A percentile compares a stretch with the other conserved stretches of the same genome.
phyloP scores from a whole-genome alignment of 768 basidiomycete genomes.

The Imleria badia region DNA sequence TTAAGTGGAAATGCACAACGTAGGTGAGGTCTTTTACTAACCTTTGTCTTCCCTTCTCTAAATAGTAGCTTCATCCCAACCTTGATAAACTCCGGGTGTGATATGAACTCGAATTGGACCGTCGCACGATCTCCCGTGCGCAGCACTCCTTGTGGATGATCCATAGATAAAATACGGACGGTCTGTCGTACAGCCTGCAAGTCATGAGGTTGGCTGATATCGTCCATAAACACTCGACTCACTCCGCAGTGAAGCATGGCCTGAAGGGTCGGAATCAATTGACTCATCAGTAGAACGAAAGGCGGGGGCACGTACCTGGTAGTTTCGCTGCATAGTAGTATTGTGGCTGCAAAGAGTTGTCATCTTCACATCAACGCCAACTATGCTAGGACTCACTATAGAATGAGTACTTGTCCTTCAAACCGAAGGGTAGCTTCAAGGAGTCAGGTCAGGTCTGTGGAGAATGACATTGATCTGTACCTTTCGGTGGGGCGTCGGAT shows the following conservation, averaged over 20 bases:
- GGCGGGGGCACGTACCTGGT: constrained; percentile 59
- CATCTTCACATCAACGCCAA: not conserved
- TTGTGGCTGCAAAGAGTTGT: constrained; percentile 60
- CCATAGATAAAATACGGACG: constrained; percentile 86
- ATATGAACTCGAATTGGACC: constrained; percentile 93
- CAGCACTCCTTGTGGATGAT: constrained; percentile 84
- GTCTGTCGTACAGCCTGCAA: constrained; percentile 87
- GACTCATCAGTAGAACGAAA: not conserved
- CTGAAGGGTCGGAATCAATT: constrained; percentile 30
- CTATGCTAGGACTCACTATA: constrained; percentile 63
- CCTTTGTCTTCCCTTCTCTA: constrained; percentile 95
- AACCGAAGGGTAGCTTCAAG: constrained; percentile 73
- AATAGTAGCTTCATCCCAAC: constrained; percentile 93
- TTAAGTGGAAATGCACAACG: constrained; percentile 8
- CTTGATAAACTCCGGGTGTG: constrained; percentile 88
- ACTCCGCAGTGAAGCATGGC: constrained; percentile 95
- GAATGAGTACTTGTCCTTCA: constrained; percentile 89
- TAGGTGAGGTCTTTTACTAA: constrained; percentile 27
- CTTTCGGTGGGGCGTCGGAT: constrained; percentile 74
- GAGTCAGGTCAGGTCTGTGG: not conserved
- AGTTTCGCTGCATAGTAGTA: constrained; percentile 89
- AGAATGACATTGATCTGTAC: constrained; percentile 35
- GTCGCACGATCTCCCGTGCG: constrained; percentile 94
- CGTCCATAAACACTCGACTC: constrained; percentile 23
- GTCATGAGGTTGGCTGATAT: not conserved